Evolutionary conservation across 1,284 basidiomycete species (phyloP), one percentile per base, ranked within the genome.

Genomic region (Taiwanofungus camphoratus): DNA sequence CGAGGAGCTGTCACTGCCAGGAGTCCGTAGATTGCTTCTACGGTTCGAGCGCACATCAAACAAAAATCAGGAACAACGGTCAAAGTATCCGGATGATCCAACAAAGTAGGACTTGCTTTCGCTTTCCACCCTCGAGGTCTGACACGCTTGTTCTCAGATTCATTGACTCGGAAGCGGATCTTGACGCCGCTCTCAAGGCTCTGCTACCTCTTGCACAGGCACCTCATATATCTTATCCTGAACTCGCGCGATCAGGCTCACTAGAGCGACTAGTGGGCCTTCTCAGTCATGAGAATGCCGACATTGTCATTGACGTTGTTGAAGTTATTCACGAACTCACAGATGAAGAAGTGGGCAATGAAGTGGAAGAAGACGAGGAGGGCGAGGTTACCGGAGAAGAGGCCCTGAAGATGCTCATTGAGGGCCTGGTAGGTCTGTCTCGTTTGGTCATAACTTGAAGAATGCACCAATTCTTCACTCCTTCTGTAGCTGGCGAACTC

Each of bases 151-250:
- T 35, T n/a, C 2, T 4, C 24, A 95, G 94, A 63, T 99, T 99
- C 70, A 96, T 99, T 57, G 93, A 98, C 57, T 99, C 96, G 0
- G 96, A 99, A 70, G 89, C 91, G 20, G 92, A 97, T 58, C 76
- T 99, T 6, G 92, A 99, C 56, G 71, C 74, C 40, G 79, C 91
- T 12, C 77, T 99, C 48, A 93, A 95, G 59, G 76, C 87, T 3
- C 70, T 97, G 39, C 69, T 93, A 5, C 83, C 94, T 2, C 73
- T 99, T n/a, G 90, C 96, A 0, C 92, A 97, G 58, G 79, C 79
- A 12, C 90, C 93, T 0, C 68, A 73, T 3, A 62, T 90, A 6
- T 86, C 92, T 50, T 99, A 98, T 62, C 87, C 92, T 4, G 93
- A 98, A 60, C 73, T 98, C 31, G 76, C 94, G 46, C 79, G 79